These are phyloP conservation scores for Miscanthus lutarioriparius DNA, from an alignment of 176 grass and related monocot genomes.

Conservation along the genomic window DNA sequence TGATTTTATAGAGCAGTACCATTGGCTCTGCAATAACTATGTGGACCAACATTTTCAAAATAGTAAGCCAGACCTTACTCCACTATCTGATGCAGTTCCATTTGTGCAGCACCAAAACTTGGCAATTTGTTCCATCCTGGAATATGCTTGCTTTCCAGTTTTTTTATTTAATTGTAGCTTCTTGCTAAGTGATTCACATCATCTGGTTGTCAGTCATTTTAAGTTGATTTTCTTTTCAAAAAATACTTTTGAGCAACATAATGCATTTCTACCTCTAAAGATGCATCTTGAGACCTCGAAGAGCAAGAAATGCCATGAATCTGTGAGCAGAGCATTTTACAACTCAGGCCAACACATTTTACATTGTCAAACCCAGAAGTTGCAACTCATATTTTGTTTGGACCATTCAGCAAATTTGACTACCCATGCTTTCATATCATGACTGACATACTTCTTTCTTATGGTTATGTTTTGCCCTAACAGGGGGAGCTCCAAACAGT, in stretches of 20 bases:
- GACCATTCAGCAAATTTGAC: not conserved
- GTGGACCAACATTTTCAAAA: slow-evolving; percentile 99
- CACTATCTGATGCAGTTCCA: not conserved
- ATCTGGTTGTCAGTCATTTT: not conserved
- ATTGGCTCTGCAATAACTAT: slow-evolving; percentile 44
- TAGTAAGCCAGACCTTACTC: slow-evolving; percentile 59
- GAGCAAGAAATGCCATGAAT: not conserved
- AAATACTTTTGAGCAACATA: not conserved
- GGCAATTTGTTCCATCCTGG: not conserved
- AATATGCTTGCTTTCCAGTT: not conserved
- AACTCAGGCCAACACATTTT: not conserved
- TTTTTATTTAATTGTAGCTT: not conserved
- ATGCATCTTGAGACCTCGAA: no score
- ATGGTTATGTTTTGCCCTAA: slow-evolving; percentile 17
- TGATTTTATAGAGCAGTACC: slow-evolving; percentile 21
- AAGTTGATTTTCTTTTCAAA: not conserved
- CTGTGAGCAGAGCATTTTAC: not conserved
- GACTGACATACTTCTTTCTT: not conserved
- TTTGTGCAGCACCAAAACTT: not conserved
- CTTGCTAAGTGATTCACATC: not conserved
- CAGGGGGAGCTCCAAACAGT: slow-evolving; percentile 87
- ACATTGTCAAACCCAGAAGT: not conserved
- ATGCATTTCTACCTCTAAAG: not conserved
- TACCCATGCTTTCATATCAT: not conserved
- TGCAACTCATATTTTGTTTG: not conserved